Percentiles rank a stretch among this genome's conserved stretches.
phyloP scores from a whole-genome alignment of 495 filamentous ascomycete genomes.

The Penicillium dipodomyicola region DNA sequence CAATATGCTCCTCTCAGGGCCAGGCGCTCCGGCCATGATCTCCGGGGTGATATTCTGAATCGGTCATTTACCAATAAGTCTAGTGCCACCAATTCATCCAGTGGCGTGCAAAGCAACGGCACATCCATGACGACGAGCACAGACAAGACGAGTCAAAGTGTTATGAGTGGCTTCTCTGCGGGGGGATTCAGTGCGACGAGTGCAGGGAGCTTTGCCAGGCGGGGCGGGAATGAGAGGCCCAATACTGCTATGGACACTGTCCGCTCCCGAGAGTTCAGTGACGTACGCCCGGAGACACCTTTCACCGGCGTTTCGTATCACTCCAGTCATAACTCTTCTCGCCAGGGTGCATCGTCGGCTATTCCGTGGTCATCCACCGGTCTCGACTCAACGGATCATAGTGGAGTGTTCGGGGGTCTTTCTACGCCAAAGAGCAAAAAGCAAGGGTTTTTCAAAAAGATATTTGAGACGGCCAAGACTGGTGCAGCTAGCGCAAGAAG shows the following conservation, averaged over 20 bases:
- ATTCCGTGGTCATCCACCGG: conserved; percentile 45
- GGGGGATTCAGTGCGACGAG: conserved; percentile 95
- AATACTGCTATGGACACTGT: conserved; percentile 51
- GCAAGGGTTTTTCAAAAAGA: conserved; percentile 93
- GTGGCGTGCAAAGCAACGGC: conserved; percentile 64
- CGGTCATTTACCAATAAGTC: conserved; percentile 86
- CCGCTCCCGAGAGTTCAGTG: conserved; percentile 44
- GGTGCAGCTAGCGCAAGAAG: conserved; percentile 86
- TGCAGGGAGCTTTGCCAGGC: conserved; percentile 84
- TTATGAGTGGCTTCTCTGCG: conserved; percentile 93
- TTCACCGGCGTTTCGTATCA: conserved; percentile 78
- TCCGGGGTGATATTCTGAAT: conserved; percentile 65
- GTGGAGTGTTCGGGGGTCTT: conserved; percentile 69
- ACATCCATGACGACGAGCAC: conserved; percentile 73
- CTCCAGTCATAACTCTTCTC: conserved; percentile 73
- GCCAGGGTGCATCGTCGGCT: conserved; percentile 47
- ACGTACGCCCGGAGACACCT: conserved; percentile 64
- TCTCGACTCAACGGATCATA: conserved; percentile 43
- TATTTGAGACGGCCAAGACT: conserved; percentile 91
- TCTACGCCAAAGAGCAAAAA: conserved; percentile 88
- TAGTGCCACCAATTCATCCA: conserved; percentile 71
- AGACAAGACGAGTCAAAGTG: conserved; percentile 71
- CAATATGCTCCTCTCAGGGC: conserved; percentile 46
- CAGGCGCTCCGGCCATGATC: conserved; percentile 82
- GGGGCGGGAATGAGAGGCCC: conserved; percentile 48